Percentiles rank a stretch among this genome's conserved stretches.
phyloP scores from a whole-genome alignment of 192 early-diverging fungal species.

The Podila verticillata region DNA sequence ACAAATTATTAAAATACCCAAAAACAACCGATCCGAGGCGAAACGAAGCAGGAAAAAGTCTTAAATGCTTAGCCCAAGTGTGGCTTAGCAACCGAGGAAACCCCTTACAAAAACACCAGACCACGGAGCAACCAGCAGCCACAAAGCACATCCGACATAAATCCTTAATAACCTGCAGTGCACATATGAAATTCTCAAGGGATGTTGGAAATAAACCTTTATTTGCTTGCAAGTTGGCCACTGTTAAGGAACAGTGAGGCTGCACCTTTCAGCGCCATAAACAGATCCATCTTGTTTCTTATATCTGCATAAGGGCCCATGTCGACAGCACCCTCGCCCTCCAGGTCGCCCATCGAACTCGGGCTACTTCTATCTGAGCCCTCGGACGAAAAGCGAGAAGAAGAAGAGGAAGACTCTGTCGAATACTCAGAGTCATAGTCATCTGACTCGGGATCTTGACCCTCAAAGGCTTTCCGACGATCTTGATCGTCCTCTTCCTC shows the following conservation, averaged over 20 bases:
- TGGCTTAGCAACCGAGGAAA: no score
- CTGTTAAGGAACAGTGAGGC: slow-evolving; percentile 5
- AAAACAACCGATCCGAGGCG: no score
- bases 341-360: slow-evolving; percentile 1
- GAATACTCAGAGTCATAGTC: not conserved
- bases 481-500: slow-evolving; percentile 6
- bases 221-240: not conserved
- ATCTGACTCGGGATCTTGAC: not conserved
- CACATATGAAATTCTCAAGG: no score
- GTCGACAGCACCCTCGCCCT: not conserved
- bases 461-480: not conserved
- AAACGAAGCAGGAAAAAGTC: no score
- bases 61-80: no score
- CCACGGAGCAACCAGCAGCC: no score
- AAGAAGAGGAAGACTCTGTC: slow-evolving; percentile 12
- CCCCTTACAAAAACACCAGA: no score
- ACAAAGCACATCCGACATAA: no score
- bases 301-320: slow-evolving; percentile 4
- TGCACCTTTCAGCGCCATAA: slow-evolving; percentile 20
- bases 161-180: no score
- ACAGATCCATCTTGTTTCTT: slow-evolving; percentile 7
- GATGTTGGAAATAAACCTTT: not conserved
- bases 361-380: not conserved
- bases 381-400: slow-evolving; percentile 17
- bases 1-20: no score